Percentiles rank a stretch among this genome's conserved stretches.
These are phyloP conservation scores for Emiliania huxleyi DNA, from an alignment of 78 protist species.

Conservation along the genomic window DNA sequence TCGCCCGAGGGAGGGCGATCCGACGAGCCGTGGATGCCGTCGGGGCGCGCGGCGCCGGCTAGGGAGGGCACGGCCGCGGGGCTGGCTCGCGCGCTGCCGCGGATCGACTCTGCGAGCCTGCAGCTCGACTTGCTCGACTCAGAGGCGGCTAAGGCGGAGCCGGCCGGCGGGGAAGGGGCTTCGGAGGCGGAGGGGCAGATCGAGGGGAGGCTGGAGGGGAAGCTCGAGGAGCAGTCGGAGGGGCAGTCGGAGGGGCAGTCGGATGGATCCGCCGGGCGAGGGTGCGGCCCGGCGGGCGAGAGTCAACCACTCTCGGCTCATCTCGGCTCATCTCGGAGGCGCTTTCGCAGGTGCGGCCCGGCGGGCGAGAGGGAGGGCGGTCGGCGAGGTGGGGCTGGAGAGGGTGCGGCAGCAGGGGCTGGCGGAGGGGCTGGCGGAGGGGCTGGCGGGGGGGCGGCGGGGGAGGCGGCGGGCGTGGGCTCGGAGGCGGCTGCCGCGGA, in stretches of 20 bases:
- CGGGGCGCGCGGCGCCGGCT: background rate
- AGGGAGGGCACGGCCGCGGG: background rate
- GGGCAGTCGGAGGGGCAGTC: no score
- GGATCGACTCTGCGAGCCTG: background rate
- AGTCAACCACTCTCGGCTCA: no score
- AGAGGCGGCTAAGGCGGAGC: no score
- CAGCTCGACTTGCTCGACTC: no score
- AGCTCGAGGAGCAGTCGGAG: no score
- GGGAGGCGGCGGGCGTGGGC: background rate
- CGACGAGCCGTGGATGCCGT: background rate
- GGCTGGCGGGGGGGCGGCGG: background rate
- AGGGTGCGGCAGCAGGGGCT: background rate
- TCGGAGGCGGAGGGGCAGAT: no score
- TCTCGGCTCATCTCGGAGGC: no score
- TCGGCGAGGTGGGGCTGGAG: background rate
- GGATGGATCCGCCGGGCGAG: no score
- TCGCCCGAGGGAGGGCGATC: background rate
- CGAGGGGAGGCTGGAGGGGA: no score
- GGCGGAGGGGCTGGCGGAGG: background rate
- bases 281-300: no score
- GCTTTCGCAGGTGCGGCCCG: background rate
- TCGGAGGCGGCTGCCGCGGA: background rate
- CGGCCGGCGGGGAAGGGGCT: no score
- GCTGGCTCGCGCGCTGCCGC: background rate
- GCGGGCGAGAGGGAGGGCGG: background rate